Evolutionary conservation across 2,329 filamentous ascomycete species (phyloP), one percentile per base, ranked within the genome.

Genomic region (Nemania sp.): DNA sequence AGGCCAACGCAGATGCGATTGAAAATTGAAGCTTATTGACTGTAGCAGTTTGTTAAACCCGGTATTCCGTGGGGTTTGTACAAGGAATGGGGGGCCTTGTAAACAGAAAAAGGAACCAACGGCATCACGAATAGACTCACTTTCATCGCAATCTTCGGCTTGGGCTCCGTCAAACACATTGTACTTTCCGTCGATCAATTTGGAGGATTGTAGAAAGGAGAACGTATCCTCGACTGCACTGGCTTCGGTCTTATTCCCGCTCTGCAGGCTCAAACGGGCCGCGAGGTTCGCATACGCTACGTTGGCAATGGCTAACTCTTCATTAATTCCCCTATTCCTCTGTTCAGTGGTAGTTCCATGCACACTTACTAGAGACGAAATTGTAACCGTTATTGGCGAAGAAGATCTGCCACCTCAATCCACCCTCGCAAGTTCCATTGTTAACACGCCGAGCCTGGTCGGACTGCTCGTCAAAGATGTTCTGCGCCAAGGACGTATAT

Each of bases 381-480:
- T 81, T 73, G 56, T 80, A 82, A n/a, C 88, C 88, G 15, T 77
- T 81, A 73, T 89, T 89, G 72, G 81, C 83, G 1, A 83, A 77
- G 77, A 83, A 89, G 49, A 91, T 86, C 79, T 91, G 89, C 90
- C 90, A 92, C 69, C 86, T 85, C 70, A 92, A 75, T 7, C 88
- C 89, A 59, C 89, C 89, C 45, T 80, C 81, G 74, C 90, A 92
- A 11, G 67, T 32, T 1, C 83, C 83, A 0, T 77, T 69, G 0
- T 76, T 80, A 69, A 90, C 85, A 82, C 87, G 89, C 26, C 74
- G 70, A 8, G 5, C 38, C 8, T 58, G 55, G n/a, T 73, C 72
- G 2, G 83, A 82, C 74, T 90, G 88, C 1, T 84, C 85, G 72
- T 90, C 87, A 74, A 90, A 91, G 0, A 90, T 87, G 1, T 85